Conservation (phyloP, 2,329 filamentous ascomycete species). For the Alternaria ethzedia region DNA sequence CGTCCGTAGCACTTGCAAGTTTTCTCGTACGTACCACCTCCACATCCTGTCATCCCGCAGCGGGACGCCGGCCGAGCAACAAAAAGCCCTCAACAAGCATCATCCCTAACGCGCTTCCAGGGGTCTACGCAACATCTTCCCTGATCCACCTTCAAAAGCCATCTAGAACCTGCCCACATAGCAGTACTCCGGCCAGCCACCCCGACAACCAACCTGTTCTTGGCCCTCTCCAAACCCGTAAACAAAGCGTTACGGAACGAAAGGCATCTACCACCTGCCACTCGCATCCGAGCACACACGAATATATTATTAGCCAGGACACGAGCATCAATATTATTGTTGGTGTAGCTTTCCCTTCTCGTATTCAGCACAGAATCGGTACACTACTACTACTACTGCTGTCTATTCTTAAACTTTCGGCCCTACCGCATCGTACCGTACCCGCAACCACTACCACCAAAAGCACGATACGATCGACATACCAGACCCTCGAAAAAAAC, state of each 20-base stretch:
- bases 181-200: neutral
- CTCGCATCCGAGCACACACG: neutral
- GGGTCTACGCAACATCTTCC: slow-evolving; percentile 2
- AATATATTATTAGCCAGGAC: neutral
- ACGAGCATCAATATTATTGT: neutral
- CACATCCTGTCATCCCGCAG: neutral
- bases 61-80: neutral
- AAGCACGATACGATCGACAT: neutral
- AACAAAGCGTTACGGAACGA: neutral
- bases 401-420: neutral
- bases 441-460: neutral
- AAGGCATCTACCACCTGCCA: neutral
- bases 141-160: neutral
- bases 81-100: slow-evolving; percentile 5
- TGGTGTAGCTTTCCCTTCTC: neutral
- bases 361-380: neutral
- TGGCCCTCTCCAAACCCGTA: neutral
- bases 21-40: neutral
- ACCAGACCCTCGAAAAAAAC: neutral
- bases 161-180: neutral
- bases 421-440: neutral
- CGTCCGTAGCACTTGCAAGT: neutral
- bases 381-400: neutral
- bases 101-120: neutral
- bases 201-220: neutral